Conservation (phyloP, 805 yeast species). For the Naumovozyma castellii region DNA sequence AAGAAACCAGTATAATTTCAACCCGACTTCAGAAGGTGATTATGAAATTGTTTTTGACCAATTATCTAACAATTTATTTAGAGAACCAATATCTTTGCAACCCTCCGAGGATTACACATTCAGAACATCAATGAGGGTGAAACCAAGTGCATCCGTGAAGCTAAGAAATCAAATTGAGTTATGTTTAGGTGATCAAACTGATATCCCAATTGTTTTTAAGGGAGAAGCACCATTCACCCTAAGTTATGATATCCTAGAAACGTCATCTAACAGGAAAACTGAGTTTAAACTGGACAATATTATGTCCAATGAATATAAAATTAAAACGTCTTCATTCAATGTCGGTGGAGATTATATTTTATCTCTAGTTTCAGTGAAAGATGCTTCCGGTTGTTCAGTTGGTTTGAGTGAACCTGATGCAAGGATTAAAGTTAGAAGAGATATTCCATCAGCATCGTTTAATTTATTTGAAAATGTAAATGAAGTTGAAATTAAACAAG, state of each 20-base stretch:
- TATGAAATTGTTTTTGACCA: slow-evolving; percentile 64
- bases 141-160: slow-evolving; percentile 45
- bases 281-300: slow-evolving; percentile 37
- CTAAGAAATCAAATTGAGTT: slow-evolving; percentile 22
- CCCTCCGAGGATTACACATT: slow-evolving; percentile 42
- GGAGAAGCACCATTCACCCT: slow-evolving; percentile 78
- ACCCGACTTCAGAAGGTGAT: slow-evolving; percentile 73
- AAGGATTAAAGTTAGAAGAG: slow-evolving; percentile 57
- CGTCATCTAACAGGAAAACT: slow-evolving; percentile 39
- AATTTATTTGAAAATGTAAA: slow-evolving; percentile 31
- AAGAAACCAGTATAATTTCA: slow-evolving; percentile 52
- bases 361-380: slow-evolving; percentile 55
- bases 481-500: slow-evolving; percentile 45
- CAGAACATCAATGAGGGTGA: slow-evolving; percentile 60
- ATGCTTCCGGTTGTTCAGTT: slow-evolving; percentile 73
- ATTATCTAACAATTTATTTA: slow-evolving; percentile 56
- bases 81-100: slow-evolving; percentile 30
- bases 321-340: slow-evolving; percentile 46
- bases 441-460: slow-evolving; percentile 52
- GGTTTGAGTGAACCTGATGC: slow-evolving; percentile 55
- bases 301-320: slow-evolving; percentile 28
- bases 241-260: slow-evolving; percentile 57
- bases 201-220: slow-evolving; percentile 48
- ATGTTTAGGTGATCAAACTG: slow-evolving; percentile 40
- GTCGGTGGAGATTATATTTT: slow-evolving; percentile 70